Evolutionary conservation across 1,139 yeast genomes (phyloP).

Genomic region (Lodderomyces jiufengensis): DNA sequence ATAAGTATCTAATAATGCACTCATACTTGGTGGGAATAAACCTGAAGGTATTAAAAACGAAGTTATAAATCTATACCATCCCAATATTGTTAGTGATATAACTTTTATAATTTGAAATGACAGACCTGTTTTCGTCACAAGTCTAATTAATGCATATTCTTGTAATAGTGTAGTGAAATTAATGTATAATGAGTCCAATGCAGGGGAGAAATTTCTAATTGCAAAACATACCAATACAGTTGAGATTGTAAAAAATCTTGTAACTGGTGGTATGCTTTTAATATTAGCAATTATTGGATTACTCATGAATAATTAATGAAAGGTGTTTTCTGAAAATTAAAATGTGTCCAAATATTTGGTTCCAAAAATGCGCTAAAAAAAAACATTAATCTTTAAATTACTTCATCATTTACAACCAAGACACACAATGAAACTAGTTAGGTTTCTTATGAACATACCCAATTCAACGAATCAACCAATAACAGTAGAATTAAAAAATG

Average conservation of each 20-base stretch:
- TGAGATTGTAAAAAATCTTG: conserved; percentile 41
- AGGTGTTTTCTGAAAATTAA: no score
- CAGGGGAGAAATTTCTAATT: conserved; percentile 14
- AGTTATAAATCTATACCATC: conserved; percentile 46
- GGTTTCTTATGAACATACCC: conserved; percentile 79
- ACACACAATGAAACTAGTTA: conserved; percentile 40
- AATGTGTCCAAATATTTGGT: no score
- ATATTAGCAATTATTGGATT: conserved; percentile 27
- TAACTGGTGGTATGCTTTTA: conserved; percentile 43
- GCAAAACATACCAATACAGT: conserved; percentile 31
- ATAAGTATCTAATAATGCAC: conserved; percentile 51
- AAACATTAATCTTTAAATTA: neutral
- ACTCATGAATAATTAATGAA: conserved; percentile 7
- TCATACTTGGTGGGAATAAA: conserved; percentile 30
- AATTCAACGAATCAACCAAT: conserved; percentile 72
- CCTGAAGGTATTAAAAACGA: conserved; percentile 46
- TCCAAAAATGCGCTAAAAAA: neutral
- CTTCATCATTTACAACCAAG: neutral
- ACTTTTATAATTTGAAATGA: conserved; percentile 7
- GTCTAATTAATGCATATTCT: conserved; percentile 1
- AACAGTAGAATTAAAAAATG: conserved; percentile 90
- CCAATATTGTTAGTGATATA: conserved; percentile 16
- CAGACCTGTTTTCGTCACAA: conserved; percentile 1
- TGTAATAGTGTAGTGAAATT: conserved; percentile 1
- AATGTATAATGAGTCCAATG: conserved; percentile 9